phyloP scores from a whole-genome alignment of 805 yeast species.

The Danielia oregonensis region DNA sequence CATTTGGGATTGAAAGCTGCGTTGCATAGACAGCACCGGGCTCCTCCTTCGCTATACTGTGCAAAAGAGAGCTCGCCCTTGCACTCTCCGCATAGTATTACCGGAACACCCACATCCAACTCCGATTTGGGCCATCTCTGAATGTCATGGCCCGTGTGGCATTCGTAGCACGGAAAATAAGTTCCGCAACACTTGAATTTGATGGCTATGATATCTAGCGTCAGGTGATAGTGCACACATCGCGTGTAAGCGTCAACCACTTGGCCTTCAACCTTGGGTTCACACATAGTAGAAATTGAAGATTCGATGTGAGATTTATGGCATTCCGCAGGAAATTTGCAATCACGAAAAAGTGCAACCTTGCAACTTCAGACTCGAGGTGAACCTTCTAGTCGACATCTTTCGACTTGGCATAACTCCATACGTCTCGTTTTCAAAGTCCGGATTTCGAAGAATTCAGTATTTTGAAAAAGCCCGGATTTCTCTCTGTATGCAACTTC shows the following conservation, averaged over 20 bases:
- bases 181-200: conserved; percentile 35
- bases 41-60: conserved; percentile 19
- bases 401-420: no score
- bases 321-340: background rate
- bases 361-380: no score
- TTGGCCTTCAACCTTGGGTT: conserved; percentile 10
- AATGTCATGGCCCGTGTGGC: conserved; percentile 25
- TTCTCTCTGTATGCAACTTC: no score
- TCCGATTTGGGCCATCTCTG: conserved; percentile 13
- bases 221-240: conserved; percentile 34
- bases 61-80: conserved; percentile 23
- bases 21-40: conserved; percentile 23
- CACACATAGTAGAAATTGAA: background rate
- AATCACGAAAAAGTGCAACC: background rate
- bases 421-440: no score
- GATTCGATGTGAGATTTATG: background rate
- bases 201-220: conserved; percentile 36
- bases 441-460: no score
- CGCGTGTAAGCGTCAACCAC: conserved; percentile 31
- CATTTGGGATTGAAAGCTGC: conserved; percentile 36
- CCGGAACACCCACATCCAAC: conserved; percentile 11
- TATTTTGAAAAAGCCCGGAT: no score
- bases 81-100: conserved; percentile 39
- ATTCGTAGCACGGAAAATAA: conserved; percentile 38
- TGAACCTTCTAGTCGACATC: no score